These are phyloP conservation scores for Umbelopsis sp. DNA, from an alignment of 192 early-diverging fungal genomes.

Conservation along the genomic window DNA sequence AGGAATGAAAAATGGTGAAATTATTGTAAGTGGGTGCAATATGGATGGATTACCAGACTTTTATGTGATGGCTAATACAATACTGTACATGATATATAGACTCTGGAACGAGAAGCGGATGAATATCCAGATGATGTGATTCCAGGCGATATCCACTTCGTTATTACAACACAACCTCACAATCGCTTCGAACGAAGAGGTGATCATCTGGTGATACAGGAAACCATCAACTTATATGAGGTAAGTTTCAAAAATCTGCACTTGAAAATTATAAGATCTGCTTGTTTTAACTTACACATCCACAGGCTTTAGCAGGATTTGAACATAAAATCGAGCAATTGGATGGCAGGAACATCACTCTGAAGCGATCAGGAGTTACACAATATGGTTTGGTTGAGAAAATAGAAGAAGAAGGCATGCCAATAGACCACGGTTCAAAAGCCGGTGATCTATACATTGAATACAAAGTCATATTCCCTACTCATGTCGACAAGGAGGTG, in stretches of 20 bases:
- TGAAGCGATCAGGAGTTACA: conserved; percentile 50
- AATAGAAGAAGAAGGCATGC: conserved; percentile 90
- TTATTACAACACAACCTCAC: conserved; percentile 69
- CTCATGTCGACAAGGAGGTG: conserved; percentile 43
- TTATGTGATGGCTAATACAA: background rate
- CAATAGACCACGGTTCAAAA: conserved; percentile 58
- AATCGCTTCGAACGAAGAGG: conserved; percentile 73
- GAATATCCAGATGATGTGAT: conserved; percentile 81
- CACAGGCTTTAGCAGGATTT: conserved; percentile 82
- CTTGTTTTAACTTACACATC: background rate
- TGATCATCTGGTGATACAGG: conserved; percentile 74
- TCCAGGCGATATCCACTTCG: conserved; percentile 88
- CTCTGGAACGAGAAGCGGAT: conserved; percentile 89
- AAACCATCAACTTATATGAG: conserved; percentile 73
- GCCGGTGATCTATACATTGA: conserved; percentile 85
- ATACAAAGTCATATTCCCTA: conserved; percentile 85
- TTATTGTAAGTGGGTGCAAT: conserved; percentile 42
- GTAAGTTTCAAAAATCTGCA: conserved; percentile 10
- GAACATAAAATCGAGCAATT: conserved; percentile 73
- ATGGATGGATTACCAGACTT: background rate
- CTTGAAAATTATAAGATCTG: background rate
- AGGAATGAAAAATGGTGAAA: conserved; percentile 78
- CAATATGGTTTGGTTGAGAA: conserved; percentile 78
- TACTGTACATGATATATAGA: conserved; percentile 9
- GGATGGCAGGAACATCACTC: conserved; percentile 73